These are phyloP conservation scores for Rhodamnia argentea DNA, from an alignment of 345 rosid species.

Conservation along the genomic window DNA sequence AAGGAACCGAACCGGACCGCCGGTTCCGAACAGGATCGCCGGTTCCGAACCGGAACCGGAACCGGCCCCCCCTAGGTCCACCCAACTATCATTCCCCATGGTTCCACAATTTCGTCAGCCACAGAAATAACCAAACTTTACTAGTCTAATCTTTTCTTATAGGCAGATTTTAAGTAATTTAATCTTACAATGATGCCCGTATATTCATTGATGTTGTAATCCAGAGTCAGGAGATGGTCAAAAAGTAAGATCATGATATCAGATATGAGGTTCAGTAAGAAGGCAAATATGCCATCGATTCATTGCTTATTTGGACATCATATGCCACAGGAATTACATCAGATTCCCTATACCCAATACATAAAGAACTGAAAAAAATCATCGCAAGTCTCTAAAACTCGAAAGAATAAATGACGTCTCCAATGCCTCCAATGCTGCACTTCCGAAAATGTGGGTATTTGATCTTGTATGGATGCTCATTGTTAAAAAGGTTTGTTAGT, in stretches of 20 bases:
- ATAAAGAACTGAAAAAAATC: not conserved
- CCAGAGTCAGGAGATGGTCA: not conserved
- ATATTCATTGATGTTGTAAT: not conserved
- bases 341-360: not conserved
- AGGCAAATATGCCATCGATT: not conserved
- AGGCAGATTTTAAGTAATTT: not conserved
- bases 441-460: not conserved
- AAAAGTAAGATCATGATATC: not conserved
- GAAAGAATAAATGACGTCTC: not conserved
- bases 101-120: not conserved
- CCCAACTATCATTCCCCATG: no score
- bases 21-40: no score
- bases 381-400: not conserved
- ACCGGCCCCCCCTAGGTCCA: no score
- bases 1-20: no score
- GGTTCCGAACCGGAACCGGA: no score
- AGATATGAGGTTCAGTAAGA: not conserved
- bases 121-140: not conserved
- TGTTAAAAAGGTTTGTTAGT: not conserved
- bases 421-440: not conserved
- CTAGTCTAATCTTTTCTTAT: not conserved
- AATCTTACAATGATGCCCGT: not conserved
- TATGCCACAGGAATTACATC: not conserved
- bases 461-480: not conserved
- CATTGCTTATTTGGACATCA: not conserved